Base-by-base conservation (phyloP, 2,329 filamentous ascomycete species). In the Eurotiales sp. region DNA sequence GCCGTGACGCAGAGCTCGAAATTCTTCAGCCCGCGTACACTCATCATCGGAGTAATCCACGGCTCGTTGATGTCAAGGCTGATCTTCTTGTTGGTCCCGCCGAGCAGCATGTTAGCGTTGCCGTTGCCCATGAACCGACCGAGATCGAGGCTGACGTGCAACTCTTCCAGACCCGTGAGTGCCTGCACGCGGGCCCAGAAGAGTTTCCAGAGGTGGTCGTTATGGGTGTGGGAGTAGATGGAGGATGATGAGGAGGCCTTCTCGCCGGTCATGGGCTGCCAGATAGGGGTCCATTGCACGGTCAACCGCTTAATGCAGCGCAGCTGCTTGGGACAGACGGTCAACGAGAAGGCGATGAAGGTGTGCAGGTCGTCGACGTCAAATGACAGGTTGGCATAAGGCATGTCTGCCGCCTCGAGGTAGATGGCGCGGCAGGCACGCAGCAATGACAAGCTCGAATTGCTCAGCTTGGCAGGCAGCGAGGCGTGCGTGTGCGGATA, bases 321-420 rank as follows among this genome's bases (percentile, higher is more conserved):
- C 0, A 62, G 59, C 8, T 58, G 56, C 3, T 41, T 8, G 0
- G 61, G 49, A 5, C 58, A 58, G 7, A 71, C 50, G 14, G 54
- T 55, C 0, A 46, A 40, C 2, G 60, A 57, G 53, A 71, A 70
- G 4, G 64, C 61, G 14, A 70, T 58, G 50, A 70, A 69, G 17
- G 68, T 68, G 48, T 65, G 62, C 3, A 71, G 56, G 54, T 70
- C 66, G 39, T 69, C 65, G 7, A 68, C 61, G 47, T 71, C 67
- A 46, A 71, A 69, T 19, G 54, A 54, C 2, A 61, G 49, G n/a
- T 56, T 52, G 15, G 49, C 43, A 54, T 71, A 72, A 3, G 64
- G 59, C 4, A 65, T 52, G 2, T 58, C 50, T 7, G 60, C 56
- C 1, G 67, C 58, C 46, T 72, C 69, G 49, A 60, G 56, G 56